Percentiles rank a stretch among this genome's conserved stretches.
Evolutionary conservation across 257 asterid genomes (phyloP).

Genomic region (Solanum verrucosum): DNA sequence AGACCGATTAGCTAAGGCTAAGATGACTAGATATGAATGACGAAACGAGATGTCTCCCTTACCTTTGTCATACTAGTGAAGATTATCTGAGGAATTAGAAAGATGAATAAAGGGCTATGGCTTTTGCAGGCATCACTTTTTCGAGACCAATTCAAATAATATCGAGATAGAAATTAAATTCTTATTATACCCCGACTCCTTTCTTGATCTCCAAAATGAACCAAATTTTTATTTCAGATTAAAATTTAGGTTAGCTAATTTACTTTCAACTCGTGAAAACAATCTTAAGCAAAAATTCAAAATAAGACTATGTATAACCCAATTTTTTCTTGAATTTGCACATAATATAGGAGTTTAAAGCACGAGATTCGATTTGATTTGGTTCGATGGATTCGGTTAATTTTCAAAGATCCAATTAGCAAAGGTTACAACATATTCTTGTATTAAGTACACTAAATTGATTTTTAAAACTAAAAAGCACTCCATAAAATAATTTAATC

Average conservation of each 20-base stretch:
- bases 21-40: too few relatives aligned
- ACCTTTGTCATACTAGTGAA: not conserved
- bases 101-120: not conserved
- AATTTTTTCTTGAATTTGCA: not conserved
- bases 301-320: not conserved
- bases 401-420: not conserved
- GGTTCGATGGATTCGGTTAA: not conserved
- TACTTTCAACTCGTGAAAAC: rapidly evolving
- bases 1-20: too few relatives aligned
- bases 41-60: not conserved
- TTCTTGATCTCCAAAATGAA: not conserved
- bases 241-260: too few relatives aligned
- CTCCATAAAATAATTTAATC: not conserved
- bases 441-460: not conserved
- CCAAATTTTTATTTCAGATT: too few relatives aligned
- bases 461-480: not conserved
- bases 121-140: not conserved
- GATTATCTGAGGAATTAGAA: too few relatives aligned
- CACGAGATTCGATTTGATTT: not conserved
- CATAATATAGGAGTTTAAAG: not conserved
- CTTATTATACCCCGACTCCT: not conserved
- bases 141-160: not conserved
- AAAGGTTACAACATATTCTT: not conserved
- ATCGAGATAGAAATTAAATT: too few relatives aligned
- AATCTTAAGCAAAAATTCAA: not conserved